These are phyloP conservation scores for Guadua angustifolia DNA, from an alignment of 176 grass and related monocot genomes.

Conservation along the genomic window DNA sequence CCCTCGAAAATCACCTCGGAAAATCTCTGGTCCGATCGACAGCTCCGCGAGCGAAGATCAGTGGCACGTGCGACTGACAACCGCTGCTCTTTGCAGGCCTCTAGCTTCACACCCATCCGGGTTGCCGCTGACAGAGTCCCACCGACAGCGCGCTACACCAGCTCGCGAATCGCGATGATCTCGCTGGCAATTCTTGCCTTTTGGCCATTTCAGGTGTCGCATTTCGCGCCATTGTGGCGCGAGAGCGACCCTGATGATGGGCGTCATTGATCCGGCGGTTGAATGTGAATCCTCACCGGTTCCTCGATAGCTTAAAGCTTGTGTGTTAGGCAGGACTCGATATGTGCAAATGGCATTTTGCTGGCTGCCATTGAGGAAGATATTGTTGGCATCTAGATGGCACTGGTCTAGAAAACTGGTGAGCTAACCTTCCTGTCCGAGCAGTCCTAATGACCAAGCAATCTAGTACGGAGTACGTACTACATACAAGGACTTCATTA, in stretches of 20 bases:
- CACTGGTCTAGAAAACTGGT: neutral
- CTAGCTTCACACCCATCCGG: conserved; percentile 8
- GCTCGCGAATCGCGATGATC: neutral
- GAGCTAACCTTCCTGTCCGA: neutral
- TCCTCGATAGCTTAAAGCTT: neutral
- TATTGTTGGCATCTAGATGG: neutral
- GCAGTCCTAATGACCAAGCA: neutral
- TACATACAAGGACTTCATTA: neutral
- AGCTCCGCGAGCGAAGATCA: neutral
- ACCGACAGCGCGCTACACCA: conserved; percentile 42
- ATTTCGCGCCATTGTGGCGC: neutral
- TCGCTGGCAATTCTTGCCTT: neutral
- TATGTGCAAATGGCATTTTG: neutral
- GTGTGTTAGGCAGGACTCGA: neutral
- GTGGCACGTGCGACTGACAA: conserved; percentile 44
- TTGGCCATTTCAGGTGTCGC: conserved; percentile 42
- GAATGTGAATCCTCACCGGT: neutral
- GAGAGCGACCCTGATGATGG: conserved; percentile 1
- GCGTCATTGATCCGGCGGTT: neutral
- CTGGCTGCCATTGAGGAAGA: conserved; percentile 1
- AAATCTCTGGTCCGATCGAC: neutral
- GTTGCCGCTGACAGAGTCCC: conserved; percentile 26
- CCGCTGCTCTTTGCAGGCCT: neutral
- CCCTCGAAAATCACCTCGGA: neutral
- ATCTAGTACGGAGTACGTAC: neutral